Conservation (phyloP, 768 basidiomycete species). For the Fomitopsis pulvina region DNA sequence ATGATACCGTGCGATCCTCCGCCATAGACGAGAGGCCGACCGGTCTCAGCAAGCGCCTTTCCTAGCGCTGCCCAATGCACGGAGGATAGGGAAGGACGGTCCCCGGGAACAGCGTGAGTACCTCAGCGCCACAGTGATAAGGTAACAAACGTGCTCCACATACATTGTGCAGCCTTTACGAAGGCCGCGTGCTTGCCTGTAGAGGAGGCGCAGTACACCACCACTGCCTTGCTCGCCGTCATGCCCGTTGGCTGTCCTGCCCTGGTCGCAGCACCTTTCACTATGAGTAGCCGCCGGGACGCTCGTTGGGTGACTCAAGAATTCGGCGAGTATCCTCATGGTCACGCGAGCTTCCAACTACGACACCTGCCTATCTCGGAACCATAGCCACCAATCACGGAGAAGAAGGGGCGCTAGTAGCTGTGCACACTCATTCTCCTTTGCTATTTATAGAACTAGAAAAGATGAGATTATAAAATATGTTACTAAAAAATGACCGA, state of each 20-base stretch:
- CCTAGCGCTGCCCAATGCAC: constrained; percentile 54
- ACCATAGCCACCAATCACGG: neutral
- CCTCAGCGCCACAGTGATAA: neutral
- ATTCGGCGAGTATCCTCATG: no score
- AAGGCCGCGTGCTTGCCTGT: constrained; percentile 57
- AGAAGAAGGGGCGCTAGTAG: no score
- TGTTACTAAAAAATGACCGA: no score
- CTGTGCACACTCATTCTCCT: no score
- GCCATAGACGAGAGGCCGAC: constrained; percentile 75
- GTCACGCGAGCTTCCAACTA: neutral
- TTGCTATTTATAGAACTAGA: no score
- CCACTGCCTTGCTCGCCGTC: constrained; percentile 34
- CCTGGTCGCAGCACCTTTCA: no score
- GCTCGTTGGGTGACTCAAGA: no score
- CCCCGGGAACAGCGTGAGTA: no score
- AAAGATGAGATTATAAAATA: no score
- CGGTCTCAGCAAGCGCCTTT: constrained; percentile 52
- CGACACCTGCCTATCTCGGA: neutral
- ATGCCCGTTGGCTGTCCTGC: no score
- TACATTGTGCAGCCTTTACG: constrained; percentile 62
- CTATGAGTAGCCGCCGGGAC: no score
- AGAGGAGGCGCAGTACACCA: constrained; percentile 83
- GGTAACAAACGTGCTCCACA: constrained; percentile 22
- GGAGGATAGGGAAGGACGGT: neutral
- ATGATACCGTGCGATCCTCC: constrained; percentile 82